Conservation (phyloP, 352 stramenopile genomes). For the Pythium angustatum region DNA sequence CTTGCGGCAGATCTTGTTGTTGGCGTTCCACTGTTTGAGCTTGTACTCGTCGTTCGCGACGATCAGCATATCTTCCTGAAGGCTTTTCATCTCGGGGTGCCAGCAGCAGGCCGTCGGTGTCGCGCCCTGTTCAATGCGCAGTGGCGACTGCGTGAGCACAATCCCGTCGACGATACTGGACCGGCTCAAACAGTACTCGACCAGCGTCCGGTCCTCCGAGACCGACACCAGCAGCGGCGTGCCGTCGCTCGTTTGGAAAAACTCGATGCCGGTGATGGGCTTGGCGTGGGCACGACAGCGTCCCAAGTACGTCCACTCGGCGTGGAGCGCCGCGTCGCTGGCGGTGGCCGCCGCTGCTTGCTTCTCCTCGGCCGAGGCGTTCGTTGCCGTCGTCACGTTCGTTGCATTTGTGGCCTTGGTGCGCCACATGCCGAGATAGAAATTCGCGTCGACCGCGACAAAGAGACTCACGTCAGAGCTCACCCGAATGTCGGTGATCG, state of each 20-base stretch:
- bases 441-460: constrained; percentile 70
- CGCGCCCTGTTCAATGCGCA: constrained; percentile 83
- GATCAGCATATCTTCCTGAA: constrained; percentile 89
- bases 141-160: constrained; percentile 65
- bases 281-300: constrained; percentile 74
- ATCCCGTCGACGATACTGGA: constrained; percentile 88
- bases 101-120: constrained; percentile 89
- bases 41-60: constrained; percentile 94
- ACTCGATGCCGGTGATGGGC: constrained; percentile 88
- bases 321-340: constrained; percentile 11
- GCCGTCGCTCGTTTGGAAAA: constrained; percentile 70
- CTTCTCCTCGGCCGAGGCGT: constrained; percentile 14
- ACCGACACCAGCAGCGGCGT: constrained; percentile 84
- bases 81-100: constrained; percentile 76
- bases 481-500: constrained; percentile 80
- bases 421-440: constrained; percentile 80
- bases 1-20: constrained; percentile 90
- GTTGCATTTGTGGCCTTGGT: constrained; percentile 35
- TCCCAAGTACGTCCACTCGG: constrained; percentile 85
- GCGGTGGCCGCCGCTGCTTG: background rate
- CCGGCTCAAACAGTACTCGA: constrained; percentile 87
- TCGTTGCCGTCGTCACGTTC: constrained; percentile 18
- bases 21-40: constrained; percentile 91
- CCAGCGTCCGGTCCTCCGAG: constrained; percentile 81
- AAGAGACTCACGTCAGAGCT: constrained; percentile 74